These are phyloP conservation scores for Linnemannia elongata DNA, from an alignment of 192 early-diverging fungal species.

Conservation along the genomic window DNA sequence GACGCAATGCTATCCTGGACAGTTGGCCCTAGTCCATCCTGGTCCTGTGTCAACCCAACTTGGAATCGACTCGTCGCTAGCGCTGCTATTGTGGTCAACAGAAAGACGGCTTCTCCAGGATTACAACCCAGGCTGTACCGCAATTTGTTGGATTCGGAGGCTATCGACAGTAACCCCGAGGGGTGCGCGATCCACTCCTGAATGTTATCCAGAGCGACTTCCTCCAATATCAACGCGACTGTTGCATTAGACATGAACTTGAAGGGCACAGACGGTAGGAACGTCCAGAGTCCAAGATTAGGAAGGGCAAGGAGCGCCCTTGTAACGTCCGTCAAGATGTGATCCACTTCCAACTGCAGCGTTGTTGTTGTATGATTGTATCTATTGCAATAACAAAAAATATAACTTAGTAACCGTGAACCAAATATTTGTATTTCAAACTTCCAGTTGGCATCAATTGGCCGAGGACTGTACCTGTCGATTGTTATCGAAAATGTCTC, in stretches of 20 bases:
- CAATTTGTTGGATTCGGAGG: conserved; percentile 20
- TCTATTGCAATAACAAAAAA: background rate
- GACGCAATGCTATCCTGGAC: conserved; percentile 37
- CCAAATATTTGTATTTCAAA: background rate
- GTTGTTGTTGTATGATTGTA: conserved; percentile 12
- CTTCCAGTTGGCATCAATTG: background rate
- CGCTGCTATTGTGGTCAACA: conserved; percentile 57
- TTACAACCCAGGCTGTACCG: conserved; percentile 31
- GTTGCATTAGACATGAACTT: conserved; percentile 38
- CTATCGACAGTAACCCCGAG: background rate
- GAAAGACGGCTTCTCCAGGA: conserved; percentile 59
- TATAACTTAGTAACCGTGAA: background rate
- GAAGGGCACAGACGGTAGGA: conserved; percentile 49
- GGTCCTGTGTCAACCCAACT: background rate
- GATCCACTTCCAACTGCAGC: conserved; percentile 26
- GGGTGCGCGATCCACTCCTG: conserved; percentile 17
- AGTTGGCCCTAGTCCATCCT: background rate
- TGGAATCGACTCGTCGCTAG: conserved; percentile 46
- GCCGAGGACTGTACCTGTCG: background rate
- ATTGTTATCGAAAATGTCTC: background rate
- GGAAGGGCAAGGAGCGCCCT: conserved; percentile 24
- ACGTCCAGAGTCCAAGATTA: conserved; percentile 43
- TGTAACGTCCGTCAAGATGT: conserved; percentile 19
- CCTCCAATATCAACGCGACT: conserved; percentile 16
- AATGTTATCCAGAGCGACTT: conserved; percentile 37